Conservation (phyloP, 2,329 filamentous ascomycete genomes). For the Parastagonospora nodorum region DNA sequence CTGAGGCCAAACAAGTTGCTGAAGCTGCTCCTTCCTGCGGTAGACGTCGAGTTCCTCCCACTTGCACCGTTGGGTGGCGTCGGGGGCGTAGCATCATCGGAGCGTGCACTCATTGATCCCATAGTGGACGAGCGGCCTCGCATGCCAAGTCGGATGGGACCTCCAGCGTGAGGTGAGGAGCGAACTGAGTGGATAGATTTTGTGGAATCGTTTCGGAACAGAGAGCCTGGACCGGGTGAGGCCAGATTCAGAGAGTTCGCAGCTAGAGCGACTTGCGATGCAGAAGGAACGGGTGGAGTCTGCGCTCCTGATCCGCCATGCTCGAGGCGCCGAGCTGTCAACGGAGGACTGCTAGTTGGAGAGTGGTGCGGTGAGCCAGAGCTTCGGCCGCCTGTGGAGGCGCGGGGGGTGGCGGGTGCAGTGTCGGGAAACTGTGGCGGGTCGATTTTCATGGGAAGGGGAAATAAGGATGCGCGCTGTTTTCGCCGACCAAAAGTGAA, state of each 20-base stretch:
- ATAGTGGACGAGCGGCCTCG: conserved; percentile 87
- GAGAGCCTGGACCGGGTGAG: conserved; percentile 49
- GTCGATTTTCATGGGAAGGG: conserved; percentile 76
- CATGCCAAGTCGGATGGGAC: conserved; percentile 62
- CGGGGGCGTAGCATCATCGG: conserved; percentile 71
- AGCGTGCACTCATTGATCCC: conserved; percentile 77
- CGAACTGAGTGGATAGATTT: conserved; percentile 69
- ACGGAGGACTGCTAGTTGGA: conserved; percentile 43
- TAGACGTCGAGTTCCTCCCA: conserved; percentile 78
- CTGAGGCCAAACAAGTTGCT: conserved; percentile 82
- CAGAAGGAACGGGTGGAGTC: conserved; percentile 52
- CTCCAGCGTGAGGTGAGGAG: conserved; percentile 62
- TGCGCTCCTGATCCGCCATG: conserved; percentile 35
- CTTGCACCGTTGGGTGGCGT: conserved; percentile 53
- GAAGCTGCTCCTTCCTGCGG: conserved; percentile 86
- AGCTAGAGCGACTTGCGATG: conserved; percentile 59
- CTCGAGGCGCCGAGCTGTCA: conserved; percentile 40
- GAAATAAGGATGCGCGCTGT: conserved; percentile 76
- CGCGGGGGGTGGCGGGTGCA: conserved; percentile 53
- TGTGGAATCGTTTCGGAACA: conserved; percentile 65
- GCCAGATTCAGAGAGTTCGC: conserved; percentile 53
- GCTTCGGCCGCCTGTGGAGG: conserved; percentile 47
- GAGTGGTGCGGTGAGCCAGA: conserved; percentile 40
- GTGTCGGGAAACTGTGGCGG: conserved; percentile 52
- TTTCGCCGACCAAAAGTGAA: conserved; percentile 80